Conservation (phyloP, 1,139 yeast species). For the Zygosaccharomyces pseudobailii region DNA sequence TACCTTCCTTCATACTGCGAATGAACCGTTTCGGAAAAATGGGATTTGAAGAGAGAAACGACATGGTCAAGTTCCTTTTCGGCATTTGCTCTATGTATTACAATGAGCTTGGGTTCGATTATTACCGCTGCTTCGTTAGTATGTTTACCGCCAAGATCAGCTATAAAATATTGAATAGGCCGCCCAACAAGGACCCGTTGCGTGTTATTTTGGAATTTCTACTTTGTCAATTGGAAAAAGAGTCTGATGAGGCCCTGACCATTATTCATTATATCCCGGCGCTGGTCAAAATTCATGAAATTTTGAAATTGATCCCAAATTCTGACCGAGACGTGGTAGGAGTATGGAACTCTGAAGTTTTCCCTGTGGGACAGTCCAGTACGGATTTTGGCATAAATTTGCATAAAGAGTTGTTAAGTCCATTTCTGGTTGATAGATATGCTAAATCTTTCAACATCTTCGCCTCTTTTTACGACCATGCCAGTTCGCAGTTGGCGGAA, state of each 20-base stretch:
- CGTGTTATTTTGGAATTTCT: conserved; percentile 24
- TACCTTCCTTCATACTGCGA: conserved; percentile 28
- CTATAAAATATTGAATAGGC: conserved; percentile 25
- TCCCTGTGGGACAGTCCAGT: conserved; percentile 17
- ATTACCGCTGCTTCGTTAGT: conserved; percentile 29
- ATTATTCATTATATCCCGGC: conserved; percentile 7
- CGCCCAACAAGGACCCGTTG: conserved; percentile 25
- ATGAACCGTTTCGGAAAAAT: conserved; percentile 15
- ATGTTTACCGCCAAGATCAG: conserved; percentile 29
- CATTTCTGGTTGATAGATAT: conserved; percentile 14
- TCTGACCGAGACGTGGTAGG: conserved; percentile 12
- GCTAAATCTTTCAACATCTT: conserved; percentile 21
- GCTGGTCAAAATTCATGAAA: conserved; percentile 9
- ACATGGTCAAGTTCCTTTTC: conserved; percentile 22
- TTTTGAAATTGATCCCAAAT: conserved; percentile 6
- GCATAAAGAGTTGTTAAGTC: conserved; percentile 13
- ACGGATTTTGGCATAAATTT: conserved; percentile 12
- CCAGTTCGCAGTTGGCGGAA: conserved; percentile 21
- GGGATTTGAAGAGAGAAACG: conserved; percentile 11
- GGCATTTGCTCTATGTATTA: conserved; percentile 28
- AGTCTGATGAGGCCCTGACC: conserved; percentile 6
- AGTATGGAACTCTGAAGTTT: conserved; percentile 18
- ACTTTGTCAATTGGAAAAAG: conserved; percentile 17
- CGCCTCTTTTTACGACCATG: conserved; percentile 26
- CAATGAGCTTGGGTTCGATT: conserved; percentile 29